Percentiles rank a stretch among this genome's conserved stretches.
phyloP scores from a whole-genome alignment of 441 rosid genomes.

The Kokia cookei region DNA sequence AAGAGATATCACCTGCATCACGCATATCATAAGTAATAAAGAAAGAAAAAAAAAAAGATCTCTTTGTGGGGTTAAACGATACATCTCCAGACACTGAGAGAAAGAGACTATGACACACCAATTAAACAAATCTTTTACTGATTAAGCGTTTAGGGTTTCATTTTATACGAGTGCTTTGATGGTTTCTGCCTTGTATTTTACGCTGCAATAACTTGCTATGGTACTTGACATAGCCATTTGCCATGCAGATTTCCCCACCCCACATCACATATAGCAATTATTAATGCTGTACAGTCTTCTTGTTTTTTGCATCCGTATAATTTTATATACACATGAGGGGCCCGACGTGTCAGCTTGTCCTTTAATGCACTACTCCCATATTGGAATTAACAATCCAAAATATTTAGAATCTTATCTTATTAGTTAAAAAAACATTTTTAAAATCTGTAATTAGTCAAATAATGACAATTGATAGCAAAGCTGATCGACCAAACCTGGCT shows the following conservation, averaged over 20 bases:
- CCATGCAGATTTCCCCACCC: constrained; percentile 3
- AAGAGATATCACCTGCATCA: neutral
- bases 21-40: neutral
- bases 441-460: neutral
- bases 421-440: neutral
- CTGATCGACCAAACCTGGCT: neutral
- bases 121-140: neutral
- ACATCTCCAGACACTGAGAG: neutral
- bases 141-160: neutral
- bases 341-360: constrained; percentile 12
- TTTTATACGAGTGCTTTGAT: neutral
- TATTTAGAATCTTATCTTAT: neutral
- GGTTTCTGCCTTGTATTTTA: neutral
- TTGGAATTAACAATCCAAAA: neutral
- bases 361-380: neutral
- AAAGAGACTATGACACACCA: neutral
- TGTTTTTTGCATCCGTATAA: neutral
- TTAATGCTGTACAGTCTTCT: neutral
- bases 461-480: neutral
- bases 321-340: neutral
- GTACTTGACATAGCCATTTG: neutral
- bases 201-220: neutral
- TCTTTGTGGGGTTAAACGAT: neutral
- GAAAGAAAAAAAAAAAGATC: neutral
- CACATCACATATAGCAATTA: neutral